Conservation (phyloP, 1,284 basidiomycete species). For the Hemileia vastatrix region DNA sequence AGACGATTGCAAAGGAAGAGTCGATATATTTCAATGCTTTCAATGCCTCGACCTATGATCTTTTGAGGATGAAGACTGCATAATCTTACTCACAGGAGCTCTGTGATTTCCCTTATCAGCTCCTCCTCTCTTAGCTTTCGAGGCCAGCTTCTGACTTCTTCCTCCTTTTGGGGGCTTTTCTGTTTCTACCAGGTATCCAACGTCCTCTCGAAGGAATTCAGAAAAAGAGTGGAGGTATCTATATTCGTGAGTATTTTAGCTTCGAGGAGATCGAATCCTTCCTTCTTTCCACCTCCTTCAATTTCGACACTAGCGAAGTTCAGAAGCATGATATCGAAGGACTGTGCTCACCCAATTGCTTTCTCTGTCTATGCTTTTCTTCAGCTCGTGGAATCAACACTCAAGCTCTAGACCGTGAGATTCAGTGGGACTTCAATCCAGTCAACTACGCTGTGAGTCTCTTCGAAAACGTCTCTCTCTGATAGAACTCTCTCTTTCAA, state of each 20-base stretch:
- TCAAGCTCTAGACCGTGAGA: slow-evolving; percentile 38
- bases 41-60: too few relatives aligned
- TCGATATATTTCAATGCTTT: too few relatives aligned
- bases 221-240: slow-evolving; percentile 42
- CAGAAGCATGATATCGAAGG: too few relatives aligned
- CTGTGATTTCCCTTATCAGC: too few relatives aligned
- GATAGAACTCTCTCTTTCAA: neutral
- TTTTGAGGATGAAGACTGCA: too few relatives aligned
- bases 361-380: neutral
- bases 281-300: too few relatives aligned
- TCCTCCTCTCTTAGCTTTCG: too few relatives aligned
- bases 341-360: neutral
- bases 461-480: neutral
- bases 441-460: slow-evolving; percentile 30
- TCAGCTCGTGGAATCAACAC: slow-evolving; percentile 40
- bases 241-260: slow-evolving; percentile 31
- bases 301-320: too few relatives aligned
- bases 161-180: too few relatives aligned
- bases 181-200: slow-evolving; percentile 41
- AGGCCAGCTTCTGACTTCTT: too few relatives aligned
- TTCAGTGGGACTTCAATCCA: slow-evolving; percentile 42
- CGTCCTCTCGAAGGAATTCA: slow-evolving; percentile 41
- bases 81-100: too few relatives aligned
- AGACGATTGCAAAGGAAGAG: too few relatives aligned
- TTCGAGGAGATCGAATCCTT: neutral